phyloP scores from a whole-genome alignment of 345 rosid genomes.

The Hevea brasiliensis region DNA sequence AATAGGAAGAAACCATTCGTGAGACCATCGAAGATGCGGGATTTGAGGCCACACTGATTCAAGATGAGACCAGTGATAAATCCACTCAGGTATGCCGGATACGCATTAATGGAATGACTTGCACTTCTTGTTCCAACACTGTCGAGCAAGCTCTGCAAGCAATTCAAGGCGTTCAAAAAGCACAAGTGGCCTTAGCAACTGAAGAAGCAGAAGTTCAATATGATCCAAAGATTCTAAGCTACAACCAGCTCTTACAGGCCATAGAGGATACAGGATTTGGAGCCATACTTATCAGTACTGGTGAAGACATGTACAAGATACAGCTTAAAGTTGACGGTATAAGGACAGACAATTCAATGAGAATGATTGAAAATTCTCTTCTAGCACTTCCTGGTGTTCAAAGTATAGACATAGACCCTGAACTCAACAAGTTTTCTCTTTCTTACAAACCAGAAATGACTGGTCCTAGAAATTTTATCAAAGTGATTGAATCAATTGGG shows the following conservation, averaged over 20 bases:
- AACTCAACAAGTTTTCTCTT: slow-evolving; percentile 46
- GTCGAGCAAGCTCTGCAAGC: slow-evolving; percentile 65
- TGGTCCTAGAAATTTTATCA: slow-evolving; percentile 74
- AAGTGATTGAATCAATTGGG: slow-evolving; percentile 78
- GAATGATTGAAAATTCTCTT: slow-evolving; percentile 57
- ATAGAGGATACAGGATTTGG: slow-evolving; percentile 69
- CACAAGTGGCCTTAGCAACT: slow-evolving; percentile 79
- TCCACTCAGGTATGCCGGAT: slow-evolving; percentile 66
- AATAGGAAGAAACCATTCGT: slow-evolving; percentile 75
- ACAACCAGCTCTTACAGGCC: slow-evolving; percentile 43
- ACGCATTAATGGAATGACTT: slow-evolving; percentile 84
- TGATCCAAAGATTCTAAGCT: slow-evolving; percentile 50
- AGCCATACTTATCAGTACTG: slow-evolving; percentile 66
- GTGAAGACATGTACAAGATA: slow-evolving; percentile 67
- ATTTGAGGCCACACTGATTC: slow-evolving; percentile 59
- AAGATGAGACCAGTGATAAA: slow-evolving; percentile 51
- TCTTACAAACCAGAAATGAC: slow-evolving; percentile 72
- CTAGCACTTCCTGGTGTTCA: slow-evolving; percentile 88
- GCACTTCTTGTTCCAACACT: slow-evolving; percentile 78
- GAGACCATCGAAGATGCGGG: slow-evolving; percentile 89
- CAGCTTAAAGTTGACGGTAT: slow-evolving; percentile 73
- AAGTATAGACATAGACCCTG: slow-evolving; percentile 28
- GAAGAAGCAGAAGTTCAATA: slow-evolving; percentile 82
- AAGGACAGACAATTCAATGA: slow-evolving; percentile 48
- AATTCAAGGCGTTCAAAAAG: slow-evolving; percentile 62